Evolutionary conservation across 2,329 filamentous ascomycete genomes (phyloP), one percentile per base, ranked within the genome.

Genomic region (Neonectria magnoliae): DNA sequence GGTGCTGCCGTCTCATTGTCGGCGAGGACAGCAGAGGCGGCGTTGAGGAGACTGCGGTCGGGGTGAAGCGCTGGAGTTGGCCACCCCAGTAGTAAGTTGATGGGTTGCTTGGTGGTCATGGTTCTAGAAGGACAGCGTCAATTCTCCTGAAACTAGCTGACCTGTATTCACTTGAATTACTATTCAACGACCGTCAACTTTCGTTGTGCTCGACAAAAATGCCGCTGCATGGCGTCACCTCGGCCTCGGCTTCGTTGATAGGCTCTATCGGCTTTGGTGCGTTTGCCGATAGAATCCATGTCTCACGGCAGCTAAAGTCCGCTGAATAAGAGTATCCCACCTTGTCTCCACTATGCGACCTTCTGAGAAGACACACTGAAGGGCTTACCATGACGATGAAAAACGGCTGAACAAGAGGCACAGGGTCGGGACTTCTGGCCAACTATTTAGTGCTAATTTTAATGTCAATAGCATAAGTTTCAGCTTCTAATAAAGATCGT

Each of bases 31-130:
- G 11, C 48, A 11, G 36, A 27, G 5, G 57, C 41, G 7, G 57
- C 57, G 16, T 25, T 18, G 4, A 18, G 10, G 18, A 60, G 22
- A 6, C 31, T 25, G 11, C 50, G 48, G 9, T 41, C 22, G 1
- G 57, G 57, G 25, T 52, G 50, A 52, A 60, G 57, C 4, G 31
- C 10, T 20, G 57, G 48, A 13, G 57, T 60, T n/a, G 57, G 57
- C 57, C 57, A 60, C 18, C 57, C 50, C 2, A 41, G 36, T 5
- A 52, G 50, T 8, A 52, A 29, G 29, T 58, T 60, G 48, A 52
- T 60, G 14, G 45, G 14, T 18, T 29, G 8, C 1, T 48, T 48
- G 14, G 45, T 8, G 5, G 22, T 29, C 45, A 48, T 48, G 25
- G 4, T 48, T 22, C 8, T 48, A n/a, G 8, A 48, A 48, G 2